Base-by-base conservation (phyloP, 306 rosid species). In the Cicer chorassanicum region DNA sequence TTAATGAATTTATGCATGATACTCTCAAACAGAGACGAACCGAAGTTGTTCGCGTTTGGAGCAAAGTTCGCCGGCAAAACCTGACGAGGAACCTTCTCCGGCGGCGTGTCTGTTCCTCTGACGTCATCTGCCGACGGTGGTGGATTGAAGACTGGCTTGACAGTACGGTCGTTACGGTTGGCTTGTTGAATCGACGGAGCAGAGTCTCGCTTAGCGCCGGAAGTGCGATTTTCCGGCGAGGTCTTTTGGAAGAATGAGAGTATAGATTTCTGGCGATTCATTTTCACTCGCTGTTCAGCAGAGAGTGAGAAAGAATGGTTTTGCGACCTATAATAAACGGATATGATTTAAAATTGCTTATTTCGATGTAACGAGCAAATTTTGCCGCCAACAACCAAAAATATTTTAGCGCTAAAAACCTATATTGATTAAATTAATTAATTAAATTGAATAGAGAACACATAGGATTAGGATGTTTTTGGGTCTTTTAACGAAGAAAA, bases 61-160 rank as follows among this genome's bases (percentile, higher is more conserved):
- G 70, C 15, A 54, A 78, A 82, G 8, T 44, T 81, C 24, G 78
- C 83, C 50, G 86, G 88, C 1, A 86, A 74, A 79, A 93, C 44
- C 82, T 79, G 91, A 64, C 94, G 93, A 0, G 98, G 94, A 72
- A 73, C 90, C 84, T 93, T 93, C 89, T 93, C 97, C 76, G 97
- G 98, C 78, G 98, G 98, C 19, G 98, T 91, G 13, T 91, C 97
- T 29, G 96, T 87, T 88, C 97, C 98, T 15, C 80, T 85, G 64
- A 93, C 82, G 50, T 89, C 94, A 38, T 87, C 94, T 29, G 54
- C 15, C 11, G 84, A 71, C 18, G 59, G 44, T 7, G 75, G 83
- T 50, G 59, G 84, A 19, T 65, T 74, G 69, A 48, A 53, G 50
- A 63, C 19, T n/a, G 59, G 18, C 18, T 74, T 42, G 39, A 63